Conservation (phyloP, 2,329 filamentous ascomycete genomes). For the Apiospora marii region DNA sequence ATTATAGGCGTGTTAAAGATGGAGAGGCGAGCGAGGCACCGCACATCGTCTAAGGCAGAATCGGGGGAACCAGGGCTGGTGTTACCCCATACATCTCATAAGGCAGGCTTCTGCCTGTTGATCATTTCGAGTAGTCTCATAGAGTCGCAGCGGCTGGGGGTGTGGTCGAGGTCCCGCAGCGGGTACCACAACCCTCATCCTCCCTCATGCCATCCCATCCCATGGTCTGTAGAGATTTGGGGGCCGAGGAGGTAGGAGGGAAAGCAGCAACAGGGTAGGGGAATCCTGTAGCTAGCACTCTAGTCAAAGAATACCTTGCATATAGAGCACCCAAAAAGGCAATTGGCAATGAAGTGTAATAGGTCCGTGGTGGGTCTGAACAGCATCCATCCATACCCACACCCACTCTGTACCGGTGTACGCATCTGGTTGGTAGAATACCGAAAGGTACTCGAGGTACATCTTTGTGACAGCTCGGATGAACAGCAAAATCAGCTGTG, state of each 20-base stretch:
- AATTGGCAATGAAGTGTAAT: conserved; percentile 4
- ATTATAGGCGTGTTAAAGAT: conserved; percentile 20
- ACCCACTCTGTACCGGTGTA: conserved; percentile 8
- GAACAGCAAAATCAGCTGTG: neutral
- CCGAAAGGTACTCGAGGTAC: neutral
- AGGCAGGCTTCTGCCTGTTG: conserved; percentile 29
- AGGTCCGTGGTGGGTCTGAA: conserved; percentile 8
- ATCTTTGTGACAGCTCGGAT: neutral
- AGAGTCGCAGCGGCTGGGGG: conserved; percentile 15
- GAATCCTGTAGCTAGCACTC: neutral
- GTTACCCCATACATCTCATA: conserved; percentile 19
- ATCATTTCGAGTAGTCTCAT: conserved; percentile 25
- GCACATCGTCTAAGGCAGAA: conserved; percentile 17
- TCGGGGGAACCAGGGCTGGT: conserved; percentile 2
- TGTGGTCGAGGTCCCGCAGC: conserved; percentile 9
- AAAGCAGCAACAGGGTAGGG: neutral
- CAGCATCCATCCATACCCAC: conserved; percentile 12
- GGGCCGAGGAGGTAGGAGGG: neutral
- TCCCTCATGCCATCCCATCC: conserved; percentile 10
- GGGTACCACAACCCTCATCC: conserved; percentile 10
- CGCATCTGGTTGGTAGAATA: neutral
- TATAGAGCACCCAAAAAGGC: neutral
- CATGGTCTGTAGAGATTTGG: conserved; percentile 13
- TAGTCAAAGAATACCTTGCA: neutral
- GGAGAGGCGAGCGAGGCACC: neutral